Percentiles rank a stretch among this genome's conserved stretches.
phyloP scores from a whole-genome alignment of 108 stramenopile genomes.

The Mayamaea pseudoterrestris region DNA sequence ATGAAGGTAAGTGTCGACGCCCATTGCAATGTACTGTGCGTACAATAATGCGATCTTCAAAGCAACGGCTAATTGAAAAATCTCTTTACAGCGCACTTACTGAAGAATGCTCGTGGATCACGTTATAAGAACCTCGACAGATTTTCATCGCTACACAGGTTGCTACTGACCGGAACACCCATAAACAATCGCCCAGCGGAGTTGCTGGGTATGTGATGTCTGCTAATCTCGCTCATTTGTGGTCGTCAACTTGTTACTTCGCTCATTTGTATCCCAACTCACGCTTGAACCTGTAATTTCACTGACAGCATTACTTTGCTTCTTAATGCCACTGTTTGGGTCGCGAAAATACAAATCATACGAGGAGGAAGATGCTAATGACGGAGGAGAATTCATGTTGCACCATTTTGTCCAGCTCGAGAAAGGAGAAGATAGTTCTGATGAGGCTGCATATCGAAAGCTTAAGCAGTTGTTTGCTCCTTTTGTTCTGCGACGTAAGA shows the following conservation, averaged over 20 bases:
- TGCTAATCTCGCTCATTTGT: no score
- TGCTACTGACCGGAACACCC: constrained; percentile 64
- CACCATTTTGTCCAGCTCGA: constrained; percentile 62
- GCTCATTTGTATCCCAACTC: no score
- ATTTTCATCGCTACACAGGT: constrained; percentile 43
- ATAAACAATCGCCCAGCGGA: constrained; percentile 79
- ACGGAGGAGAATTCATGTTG: constrained; percentile 62
- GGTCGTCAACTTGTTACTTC: no score
- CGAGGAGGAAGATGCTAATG: constrained; percentile 29
- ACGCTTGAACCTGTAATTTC: no score
- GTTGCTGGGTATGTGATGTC: no score
- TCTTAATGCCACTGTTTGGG: constrained; percentile 78
- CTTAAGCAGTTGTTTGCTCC: constrained; percentile 83
- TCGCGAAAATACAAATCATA: constrained; percentile 16
- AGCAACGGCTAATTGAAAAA: no score
- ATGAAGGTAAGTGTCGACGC: no score
- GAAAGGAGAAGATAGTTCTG: constrained; percentile 16
- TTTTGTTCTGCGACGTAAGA: constrained; percentile 84
- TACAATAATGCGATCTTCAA: no score
- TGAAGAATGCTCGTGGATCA: constrained; percentile 64
- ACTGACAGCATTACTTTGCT: constrained; percentile 75
- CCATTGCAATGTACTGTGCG: no score
- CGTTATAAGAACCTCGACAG: constrained; percentile 61
- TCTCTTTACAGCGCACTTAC: no score
- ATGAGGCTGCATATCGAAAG: constrained; percentile 44